Conservation (phyloP, 2,329 filamentous ascomycete genomes). For the Botrytis deweyae region DNA sequence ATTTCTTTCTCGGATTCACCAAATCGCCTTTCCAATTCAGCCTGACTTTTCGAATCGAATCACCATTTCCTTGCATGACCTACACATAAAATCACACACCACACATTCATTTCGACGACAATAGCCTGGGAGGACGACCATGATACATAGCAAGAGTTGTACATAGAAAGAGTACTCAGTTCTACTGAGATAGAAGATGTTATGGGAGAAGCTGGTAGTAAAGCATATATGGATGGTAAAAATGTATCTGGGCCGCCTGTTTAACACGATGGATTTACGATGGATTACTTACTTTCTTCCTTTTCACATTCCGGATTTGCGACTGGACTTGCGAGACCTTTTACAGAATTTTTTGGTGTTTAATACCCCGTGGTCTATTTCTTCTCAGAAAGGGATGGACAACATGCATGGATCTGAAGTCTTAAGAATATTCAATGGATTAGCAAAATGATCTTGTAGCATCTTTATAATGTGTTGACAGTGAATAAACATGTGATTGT, state of each 20-base stretch:
- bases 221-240: constrained; percentile 8
- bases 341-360: not conserved
- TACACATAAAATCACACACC: not conserved
- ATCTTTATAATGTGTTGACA: not conserved
- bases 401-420: not conserved
- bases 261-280: constrained; percentile 1
- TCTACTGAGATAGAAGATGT: constrained; percentile 1
- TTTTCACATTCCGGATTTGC: not conserved
- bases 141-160: constrained; percentile 9
- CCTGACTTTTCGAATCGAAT: not conserved
- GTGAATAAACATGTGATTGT: not conserved
- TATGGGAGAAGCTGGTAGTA: not conserved
- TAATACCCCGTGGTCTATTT: not conserved
- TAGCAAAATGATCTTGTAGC: not conserved
- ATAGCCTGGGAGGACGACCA: not conserved
- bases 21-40: not conserved
- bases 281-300: not conserved
- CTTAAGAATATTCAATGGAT: not conserved
- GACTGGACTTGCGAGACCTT: not conserved
- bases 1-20: not conserved
- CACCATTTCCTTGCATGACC: not conserved
- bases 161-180: not conserved
- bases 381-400: not conserved
- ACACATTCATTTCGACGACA: not conserved
- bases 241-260: constrained; percentile 14